Base-by-base conservation (phyloP, 495 filamentous ascomycete species). In the Tuber calosporum region DNA sequence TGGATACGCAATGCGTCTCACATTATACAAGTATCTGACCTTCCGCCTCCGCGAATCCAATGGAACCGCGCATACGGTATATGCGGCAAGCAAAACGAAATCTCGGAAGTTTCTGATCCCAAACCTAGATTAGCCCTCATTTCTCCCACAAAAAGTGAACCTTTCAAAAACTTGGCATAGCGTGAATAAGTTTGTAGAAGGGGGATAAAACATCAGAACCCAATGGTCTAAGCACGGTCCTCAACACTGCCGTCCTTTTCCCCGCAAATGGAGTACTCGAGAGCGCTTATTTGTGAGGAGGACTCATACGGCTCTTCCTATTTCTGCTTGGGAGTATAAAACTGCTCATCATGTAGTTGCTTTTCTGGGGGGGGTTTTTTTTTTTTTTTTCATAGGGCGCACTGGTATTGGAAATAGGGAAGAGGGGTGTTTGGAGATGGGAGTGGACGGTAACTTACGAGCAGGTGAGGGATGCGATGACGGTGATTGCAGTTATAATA, bases 291-390 rank as follows among this genome's bases (percentile, higher is more conserved):
- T 37, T 73, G 71, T 71, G 48, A 39, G 42, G 67, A 71, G 69
- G 80, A 73, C 78, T 82, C 71, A 78, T 78, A 80, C 80, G 80
- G 80, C 80, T 82, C 80, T 82, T 82, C 80, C 80, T 82, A 78
- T 80, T 78, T 71, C 78, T 82, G 74, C 69, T 80, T 72, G 75
- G 73, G 74, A 77, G 80, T 72, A 62, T 62, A 62, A 62, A 62
- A 62, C 53, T 81, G 77, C 67, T 82, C 80, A 82, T 82, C 80
- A 82, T 80, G 38, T 82, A 72, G 73, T 74, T 72, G 22, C 70
- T 76, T 71, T 26, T 53, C 8, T 4, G n/a, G n/a, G n/a, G n/a
- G n/a, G n/a, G n/a, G n/a, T 40, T 40, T 39, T 41, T 58, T 72
- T 41, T 37, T 26, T 5, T n/a, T 22, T 39, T 66, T 72, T 69